phyloP scores from a whole-genome alignment of 345 rosid species.

The Citrus reticulata region DNA sequence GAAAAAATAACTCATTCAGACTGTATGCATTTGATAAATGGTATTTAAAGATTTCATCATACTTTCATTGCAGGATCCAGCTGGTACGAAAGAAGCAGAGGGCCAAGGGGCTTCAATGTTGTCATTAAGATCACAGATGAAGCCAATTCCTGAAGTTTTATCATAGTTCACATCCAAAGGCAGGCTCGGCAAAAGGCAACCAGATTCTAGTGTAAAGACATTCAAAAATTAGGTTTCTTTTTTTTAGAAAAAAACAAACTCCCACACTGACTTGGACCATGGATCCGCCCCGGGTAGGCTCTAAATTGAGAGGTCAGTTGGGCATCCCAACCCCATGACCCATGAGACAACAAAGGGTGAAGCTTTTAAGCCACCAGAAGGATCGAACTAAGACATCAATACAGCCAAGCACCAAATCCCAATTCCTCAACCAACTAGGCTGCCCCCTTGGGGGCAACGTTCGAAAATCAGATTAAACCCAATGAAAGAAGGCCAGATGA shows the following conservation, averaged over 20 bases:
- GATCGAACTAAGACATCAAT: too few species aligned
- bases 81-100: slow-evolving; percentile 24
- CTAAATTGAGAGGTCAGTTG: too few species aligned
- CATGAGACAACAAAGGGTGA: too few species aligned
- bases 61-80: slow-evolving; percentile 55
- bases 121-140: slow-evolving; percentile 63
- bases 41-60: neutral
- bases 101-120: slow-evolving; percentile 63
- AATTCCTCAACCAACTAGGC: too few species aligned
- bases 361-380: too few species aligned
- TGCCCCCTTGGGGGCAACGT: too few species aligned
- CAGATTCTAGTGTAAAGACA: slow-evolving; percentile 31
- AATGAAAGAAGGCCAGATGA: neutral
- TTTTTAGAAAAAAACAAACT: too few species aligned
- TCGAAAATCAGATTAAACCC: neutral
- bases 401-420: too few species aligned
- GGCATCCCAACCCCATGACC: too few species aligned
- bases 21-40: neutral
- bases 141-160: slow-evolving; percentile 44
- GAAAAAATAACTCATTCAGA: neutral
- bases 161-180: slow-evolving; percentile 56
- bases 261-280: too few species aligned
- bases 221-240: neutral
- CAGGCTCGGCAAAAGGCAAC: slow-evolving; percentile 59
- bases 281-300: too few species aligned